A percentile compares a stretch with the other conserved stretches of the same genome.
These are phyloP conservation scores for Anisogramma anomala DNA, from an alignment of 2,329 filamentous ascomycete genomes.

Conservation along the genomic window DNA sequence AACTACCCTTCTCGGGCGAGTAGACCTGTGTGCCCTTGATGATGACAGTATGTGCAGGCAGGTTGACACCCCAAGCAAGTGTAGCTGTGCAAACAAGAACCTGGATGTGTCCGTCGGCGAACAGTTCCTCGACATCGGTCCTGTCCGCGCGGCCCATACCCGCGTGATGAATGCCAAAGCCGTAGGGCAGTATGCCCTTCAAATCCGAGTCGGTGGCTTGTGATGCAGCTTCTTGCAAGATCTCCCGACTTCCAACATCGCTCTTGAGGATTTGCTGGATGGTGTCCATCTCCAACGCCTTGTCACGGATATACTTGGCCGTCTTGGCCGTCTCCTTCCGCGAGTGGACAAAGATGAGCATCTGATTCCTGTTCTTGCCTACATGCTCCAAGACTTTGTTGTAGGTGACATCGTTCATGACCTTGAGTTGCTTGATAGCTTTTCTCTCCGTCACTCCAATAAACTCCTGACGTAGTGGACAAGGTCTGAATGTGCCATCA, in stretches of 20 bases:
- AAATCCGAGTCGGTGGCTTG: conserved; percentile 75
- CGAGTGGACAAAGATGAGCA: conserved; percentile 98
- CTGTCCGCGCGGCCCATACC: conserved; percentile 95
- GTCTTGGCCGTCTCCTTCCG: conserved; percentile 98
- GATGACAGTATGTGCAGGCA: conserved; percentile 94
- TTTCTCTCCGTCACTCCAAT: conserved; percentile 96
- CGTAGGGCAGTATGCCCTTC: conserved; percentile 90
- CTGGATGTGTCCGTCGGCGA: conserved; percentile 80
- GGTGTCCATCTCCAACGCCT: conserved; percentile 91
- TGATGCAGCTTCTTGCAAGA: conserved; percentile 73
- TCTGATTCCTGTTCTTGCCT: conserved; percentile 84
- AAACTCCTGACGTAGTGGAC: conserved; percentile 91
- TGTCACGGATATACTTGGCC: conserved; percentile 89
- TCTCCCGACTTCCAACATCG: conserved; percentile 83
- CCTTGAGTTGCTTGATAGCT: conserved; percentile 96
- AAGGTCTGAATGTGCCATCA: conserved; percentile 85
- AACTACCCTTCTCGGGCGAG: conserved; percentile 95
- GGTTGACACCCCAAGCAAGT: conserved; percentile 97
- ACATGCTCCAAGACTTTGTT: conserved; percentile 96
- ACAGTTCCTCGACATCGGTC: conserved; percentile 88
- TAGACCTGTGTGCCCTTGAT: conserved; percentile 99
- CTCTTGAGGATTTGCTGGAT: conserved; percentile 91
- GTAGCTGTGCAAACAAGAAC: conserved; percentile 96
- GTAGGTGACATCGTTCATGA: conserved; percentile 98
- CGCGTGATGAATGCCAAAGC: conserved; percentile 96